These are phyloP conservation scores for Fusarium bulbicola DNA, from an alignment of 2,329 filamentous ascomycete species.

Conservation along the genomic window DNA sequence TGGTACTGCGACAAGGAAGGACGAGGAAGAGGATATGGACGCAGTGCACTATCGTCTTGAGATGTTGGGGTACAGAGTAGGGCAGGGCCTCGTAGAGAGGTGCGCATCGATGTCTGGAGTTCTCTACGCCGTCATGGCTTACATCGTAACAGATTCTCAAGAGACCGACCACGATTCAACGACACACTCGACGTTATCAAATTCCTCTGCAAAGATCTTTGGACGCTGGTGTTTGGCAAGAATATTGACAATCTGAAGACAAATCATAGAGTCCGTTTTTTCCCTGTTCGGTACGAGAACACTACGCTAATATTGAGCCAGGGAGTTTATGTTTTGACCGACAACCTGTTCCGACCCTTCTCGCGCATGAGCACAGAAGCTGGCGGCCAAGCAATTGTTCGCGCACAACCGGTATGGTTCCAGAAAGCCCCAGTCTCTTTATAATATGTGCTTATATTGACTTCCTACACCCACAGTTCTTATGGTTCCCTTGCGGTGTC, in stretches of 20 bases:
- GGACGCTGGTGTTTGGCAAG: constrained; percentile 93
- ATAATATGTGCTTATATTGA: constrained; percentile 1
- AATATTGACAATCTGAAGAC: constrained; percentile 99
- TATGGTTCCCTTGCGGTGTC: constrained; percentile 95
- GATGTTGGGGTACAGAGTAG: constrained; percentile 87
- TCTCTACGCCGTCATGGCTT: constrained; percentile 7
- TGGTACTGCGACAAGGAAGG: constrained; percentile 48
- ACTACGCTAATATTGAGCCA: constrained; percentile 45
- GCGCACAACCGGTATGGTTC: constrained; percentile 79
- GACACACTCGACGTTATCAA: constrained; percentile 97
- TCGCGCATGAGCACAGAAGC: constrained; percentile 87
- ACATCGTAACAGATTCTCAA: constrained; percentile 74
- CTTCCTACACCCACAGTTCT: constrained; percentile 67
- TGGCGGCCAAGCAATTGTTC: constrained; percentile 74
- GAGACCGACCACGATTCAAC: constrained; percentile 85
- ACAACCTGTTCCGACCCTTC: constrained; percentile 90
- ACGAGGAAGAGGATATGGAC: constrained; percentile 85
- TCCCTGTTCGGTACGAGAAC: neutral
- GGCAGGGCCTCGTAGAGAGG: constrained; percentile 91
- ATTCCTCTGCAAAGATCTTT: constrained; percentile 98
- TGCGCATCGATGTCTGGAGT: constrained; percentile 47
- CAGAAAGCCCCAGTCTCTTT: neutral
- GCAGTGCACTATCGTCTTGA: constrained; percentile 88
- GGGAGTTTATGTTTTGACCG: constrained; percentile 96
- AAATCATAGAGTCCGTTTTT: constrained; percentile 78